Evolutionary conservation across 148 eudicot genomes (phyloP).

Genomic region (Spergularia bocconei): DNA sequence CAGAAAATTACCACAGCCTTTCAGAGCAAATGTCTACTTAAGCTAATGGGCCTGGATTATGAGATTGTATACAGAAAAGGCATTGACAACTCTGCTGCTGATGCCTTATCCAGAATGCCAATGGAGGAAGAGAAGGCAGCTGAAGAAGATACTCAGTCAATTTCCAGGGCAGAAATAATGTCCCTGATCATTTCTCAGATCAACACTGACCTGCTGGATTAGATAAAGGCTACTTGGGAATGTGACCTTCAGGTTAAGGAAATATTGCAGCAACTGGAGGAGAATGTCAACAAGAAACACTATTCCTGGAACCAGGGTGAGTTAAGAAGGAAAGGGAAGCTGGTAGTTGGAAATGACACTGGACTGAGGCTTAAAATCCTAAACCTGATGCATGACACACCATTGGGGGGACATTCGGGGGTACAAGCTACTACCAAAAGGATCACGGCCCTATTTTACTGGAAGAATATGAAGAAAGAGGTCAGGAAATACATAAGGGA

Average conservation of each 20-base stretch:
- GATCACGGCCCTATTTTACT: neutral
- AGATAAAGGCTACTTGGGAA: no score
- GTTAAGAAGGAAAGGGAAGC: neutral
- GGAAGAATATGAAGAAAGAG: neutral
- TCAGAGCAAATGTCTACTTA: slow-evolving; percentile 9
- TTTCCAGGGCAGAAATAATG: no score
- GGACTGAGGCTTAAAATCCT: neutral
- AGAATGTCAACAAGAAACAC: neutral
- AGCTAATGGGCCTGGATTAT: neutral
- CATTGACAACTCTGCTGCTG: neutral
- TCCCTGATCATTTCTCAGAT: no score
- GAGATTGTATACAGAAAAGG: neutral
- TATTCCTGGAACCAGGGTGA: neutral
- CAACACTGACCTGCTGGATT: no score
- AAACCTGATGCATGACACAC: neutral
- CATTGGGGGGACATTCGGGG: neutral
- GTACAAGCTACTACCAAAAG: neutral
- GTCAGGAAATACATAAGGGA: neutral
- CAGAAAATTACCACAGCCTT: neutral
- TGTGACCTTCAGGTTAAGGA: no score
- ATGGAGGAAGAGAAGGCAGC: no score
- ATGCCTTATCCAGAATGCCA: neutral
- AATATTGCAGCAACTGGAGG: neutral
- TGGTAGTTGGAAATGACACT: neutral
- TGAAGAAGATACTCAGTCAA: no score